phyloP scores from a whole-genome alignment of 1,284 basidiomycete species.

The Lentinula novae-zelandiae region DNA sequence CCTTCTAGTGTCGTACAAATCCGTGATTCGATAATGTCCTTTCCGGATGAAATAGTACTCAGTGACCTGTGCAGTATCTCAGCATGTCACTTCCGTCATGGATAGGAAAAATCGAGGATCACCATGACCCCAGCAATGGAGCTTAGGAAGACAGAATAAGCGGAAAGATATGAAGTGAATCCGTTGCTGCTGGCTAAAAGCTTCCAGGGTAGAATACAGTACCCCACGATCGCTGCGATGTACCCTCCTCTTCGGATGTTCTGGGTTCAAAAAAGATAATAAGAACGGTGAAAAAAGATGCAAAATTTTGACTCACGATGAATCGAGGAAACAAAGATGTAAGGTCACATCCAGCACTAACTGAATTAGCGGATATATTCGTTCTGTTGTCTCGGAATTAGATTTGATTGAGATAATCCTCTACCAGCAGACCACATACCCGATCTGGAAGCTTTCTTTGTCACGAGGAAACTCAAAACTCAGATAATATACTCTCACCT shows the following conservation, averaged over 20 bases:
- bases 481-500: slow-evolving; percentile 25
- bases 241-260: slow-evolving; percentile 86
- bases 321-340: slow-evolving; percentile 79
- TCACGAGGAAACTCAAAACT: not conserved
- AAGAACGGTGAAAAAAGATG: not conserved
- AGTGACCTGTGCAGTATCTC: slow-evolving; percentile 42
- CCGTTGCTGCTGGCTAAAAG: slow-evolving; percentile 71
- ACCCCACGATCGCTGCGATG: slow-evolving; percentile 70
- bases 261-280: slow-evolving; percentile 25
- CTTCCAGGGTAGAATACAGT: slow-evolving; percentile 80
- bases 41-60: slow-evolving; percentile 80
- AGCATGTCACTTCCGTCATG: too few relatives aligned
- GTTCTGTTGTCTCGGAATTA: slow-evolving; percentile 36
- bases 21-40: slow-evolving; percentile 68
- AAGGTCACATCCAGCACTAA: slow-evolving; percentile 83
- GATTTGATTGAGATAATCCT: not conserved
- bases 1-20: slow-evolving; percentile 60
- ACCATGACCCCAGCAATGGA: slow-evolving; percentile 84
- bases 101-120: not conserved
- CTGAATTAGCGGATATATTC: slow-evolving; percentile 83
- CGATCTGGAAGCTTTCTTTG: slow-evolving; percentile 18
- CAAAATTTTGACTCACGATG: slow-evolving; percentile 42
- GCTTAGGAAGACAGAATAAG: slow-evolving; percentile 80
- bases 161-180: slow-evolving; percentile 82
- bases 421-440: slow-evolving; percentile 22